Evolutionary conservation across 2,329 filamentous ascomycete genomes (phyloP).

Genomic region (Exophiala sp.): DNA sequence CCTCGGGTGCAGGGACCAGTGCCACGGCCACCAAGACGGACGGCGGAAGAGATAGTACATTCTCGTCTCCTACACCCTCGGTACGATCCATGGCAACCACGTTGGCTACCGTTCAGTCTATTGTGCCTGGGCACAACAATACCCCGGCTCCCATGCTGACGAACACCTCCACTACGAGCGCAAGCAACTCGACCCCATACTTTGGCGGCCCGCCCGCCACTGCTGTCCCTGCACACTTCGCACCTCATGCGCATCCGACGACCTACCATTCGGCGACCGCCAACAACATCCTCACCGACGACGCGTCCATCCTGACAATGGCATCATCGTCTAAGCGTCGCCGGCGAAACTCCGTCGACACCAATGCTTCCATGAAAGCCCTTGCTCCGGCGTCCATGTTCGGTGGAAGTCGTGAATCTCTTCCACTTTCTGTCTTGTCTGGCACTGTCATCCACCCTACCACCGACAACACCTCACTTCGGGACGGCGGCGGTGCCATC

Average conservation of each 20-base stretch:
- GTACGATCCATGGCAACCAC: slow-evolving; percentile 60
- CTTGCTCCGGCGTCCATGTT: slow-evolving; percentile 59
- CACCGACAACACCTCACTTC: slow-evolving; percentile 36
- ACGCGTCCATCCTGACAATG: slow-evolving; percentile 60
- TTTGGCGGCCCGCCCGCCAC: slow-evolving; percentile 57
- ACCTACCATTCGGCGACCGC: slow-evolving; percentile 58
- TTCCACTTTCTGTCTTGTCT: slow-evolving; percentile 58
- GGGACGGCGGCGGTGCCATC: slow-evolving; percentile 35
- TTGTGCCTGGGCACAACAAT: slow-evolving; percentile 43
- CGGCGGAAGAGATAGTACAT: slow-evolving; percentile 62
- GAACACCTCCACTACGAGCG: slow-evolving; percentile 30
- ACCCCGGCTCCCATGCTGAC: slow-evolving; percentile 35
- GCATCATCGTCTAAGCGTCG: slow-evolving; percentile 60
- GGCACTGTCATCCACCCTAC: slow-evolving; percentile 46
- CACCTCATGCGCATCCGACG: slow-evolving; percentile 46
- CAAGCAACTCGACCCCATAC: slow-evolving; percentile 40
- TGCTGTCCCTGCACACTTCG: slow-evolving; percentile 56
- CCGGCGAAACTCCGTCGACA: slow-evolving; percentile 57
- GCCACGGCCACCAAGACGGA: slow-evolving; percentile 59
- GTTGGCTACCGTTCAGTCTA: slow-evolving; percentile 60
- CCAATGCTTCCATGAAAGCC: slow-evolving; percentile 61
- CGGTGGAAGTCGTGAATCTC: slow-evolving; percentile 58
- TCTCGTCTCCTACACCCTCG: slow-evolving; percentile 60
- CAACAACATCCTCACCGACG: slow-evolving; percentile 59
- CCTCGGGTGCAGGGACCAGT: slow-evolving; percentile 75